Evolutionary conservation across 2,329 filamentous ascomycete species (phyloP).

Genomic region (Cladosporium sp.): DNA sequence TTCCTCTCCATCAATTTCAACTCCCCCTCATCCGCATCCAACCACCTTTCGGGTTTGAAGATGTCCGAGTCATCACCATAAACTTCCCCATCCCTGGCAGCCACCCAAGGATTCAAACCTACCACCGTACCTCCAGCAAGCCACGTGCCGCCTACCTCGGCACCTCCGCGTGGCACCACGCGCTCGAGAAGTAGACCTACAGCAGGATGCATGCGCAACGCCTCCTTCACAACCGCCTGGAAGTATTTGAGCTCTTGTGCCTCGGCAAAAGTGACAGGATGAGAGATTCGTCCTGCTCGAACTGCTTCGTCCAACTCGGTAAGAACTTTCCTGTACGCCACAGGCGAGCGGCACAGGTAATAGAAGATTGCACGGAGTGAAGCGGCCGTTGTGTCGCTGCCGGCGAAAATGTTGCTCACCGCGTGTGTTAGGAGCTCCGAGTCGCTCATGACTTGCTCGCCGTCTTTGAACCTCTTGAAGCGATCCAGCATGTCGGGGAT

Average conservation of each 20-base stretch:
- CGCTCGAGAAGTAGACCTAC: conserved; percentile 47
- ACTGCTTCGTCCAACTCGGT: conserved; percentile 36
- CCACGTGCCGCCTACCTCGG: conserved; percentile 17
- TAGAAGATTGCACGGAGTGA: conserved; percentile 39
- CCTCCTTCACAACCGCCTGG: conserved; percentile 33
- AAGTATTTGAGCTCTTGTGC: conserved; percentile 27
- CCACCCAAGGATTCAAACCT: conserved; percentile 43
- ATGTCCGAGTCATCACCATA: conserved; percentile 31
- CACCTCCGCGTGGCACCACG: conserved; percentile 26
- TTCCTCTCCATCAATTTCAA: conserved; percentile 16
- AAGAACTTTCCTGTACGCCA: conserved; percentile 32
- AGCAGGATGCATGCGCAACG: conserved; percentile 20
- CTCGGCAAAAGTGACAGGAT: conserved; percentile 25
- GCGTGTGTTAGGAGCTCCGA: conserved; percentile 19
- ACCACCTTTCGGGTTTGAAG: conserved; percentile 45
- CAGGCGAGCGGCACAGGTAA: conserved; percentile 33
- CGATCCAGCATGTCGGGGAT: conserved; percentile 23
- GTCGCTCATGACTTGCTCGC: conserved; percentile 21
- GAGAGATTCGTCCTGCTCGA: conserved; percentile 18
- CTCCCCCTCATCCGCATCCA: conserved; percentile 25
- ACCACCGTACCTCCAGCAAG: conserved; percentile 39
- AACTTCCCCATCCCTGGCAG: conserved; percentile 38
- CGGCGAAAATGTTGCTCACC: conserved; percentile 47
- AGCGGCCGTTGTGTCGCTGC: conserved; percentile 40
- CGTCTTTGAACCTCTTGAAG: conserved; percentile 23